phyloP scores from a whole-genome alignment of 257 asterid genomes.

The Mentha longifolia region DNA sequence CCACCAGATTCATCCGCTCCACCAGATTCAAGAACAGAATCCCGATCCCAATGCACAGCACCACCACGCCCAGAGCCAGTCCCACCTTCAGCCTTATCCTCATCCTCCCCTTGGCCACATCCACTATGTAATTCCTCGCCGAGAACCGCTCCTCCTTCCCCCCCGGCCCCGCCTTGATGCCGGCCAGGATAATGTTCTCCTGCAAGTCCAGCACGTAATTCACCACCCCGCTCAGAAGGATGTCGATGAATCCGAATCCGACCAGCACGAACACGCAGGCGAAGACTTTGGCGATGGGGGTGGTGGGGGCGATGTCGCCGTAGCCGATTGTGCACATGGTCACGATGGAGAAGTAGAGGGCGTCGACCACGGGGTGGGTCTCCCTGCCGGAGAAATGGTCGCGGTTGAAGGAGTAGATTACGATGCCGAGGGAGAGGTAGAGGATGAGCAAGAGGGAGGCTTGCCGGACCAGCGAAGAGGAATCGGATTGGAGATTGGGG shows the following conservation, averaged over 20 bases:
- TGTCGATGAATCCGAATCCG: slow-evolving; percentile 61
- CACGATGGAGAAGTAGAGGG: slow-evolving; percentile 59
- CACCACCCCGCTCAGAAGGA: slow-evolving; percentile 51
- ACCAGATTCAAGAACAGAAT: slow-evolving; percentile 39
- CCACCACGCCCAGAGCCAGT: slow-evolving; percentile 51
- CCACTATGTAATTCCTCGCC: slow-evolving; percentile 47
- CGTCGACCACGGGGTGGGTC: slow-evolving; percentile 58
- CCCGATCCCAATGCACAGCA: slow-evolving; percentile 53
- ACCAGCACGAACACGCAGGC: slow-evolving; percentile 58
- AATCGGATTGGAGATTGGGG: slow-evolving; percentile 16
- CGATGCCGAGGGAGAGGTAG: slow-evolving; percentile 52
- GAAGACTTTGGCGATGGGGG: slow-evolving; percentile 48
- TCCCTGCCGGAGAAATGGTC: slow-evolving; percentile 56
- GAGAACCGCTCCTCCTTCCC: slow-evolving; percentile 25
- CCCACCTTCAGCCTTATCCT: slow-evolving; percentile 56
- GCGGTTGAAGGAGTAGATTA: slow-evolving; percentile 47
- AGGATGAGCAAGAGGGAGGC: slow-evolving; percentile 43
- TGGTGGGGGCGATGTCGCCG: slow-evolving; percentile 58
- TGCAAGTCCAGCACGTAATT: slow-evolving; percentile 58
- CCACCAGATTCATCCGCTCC: slow-evolving; percentile 48
- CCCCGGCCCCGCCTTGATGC: slow-evolving; percentile 28
- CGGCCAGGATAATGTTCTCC: slow-evolving; percentile 50
- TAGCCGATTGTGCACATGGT: slow-evolving; percentile 72
- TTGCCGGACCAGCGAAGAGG: slow-evolving; percentile 43
- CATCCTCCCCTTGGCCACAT: slow-evolving; percentile 66